Conservation (phyloP, 1,284 basidiomycete genomes). For the Mycena sp. region DNA sequence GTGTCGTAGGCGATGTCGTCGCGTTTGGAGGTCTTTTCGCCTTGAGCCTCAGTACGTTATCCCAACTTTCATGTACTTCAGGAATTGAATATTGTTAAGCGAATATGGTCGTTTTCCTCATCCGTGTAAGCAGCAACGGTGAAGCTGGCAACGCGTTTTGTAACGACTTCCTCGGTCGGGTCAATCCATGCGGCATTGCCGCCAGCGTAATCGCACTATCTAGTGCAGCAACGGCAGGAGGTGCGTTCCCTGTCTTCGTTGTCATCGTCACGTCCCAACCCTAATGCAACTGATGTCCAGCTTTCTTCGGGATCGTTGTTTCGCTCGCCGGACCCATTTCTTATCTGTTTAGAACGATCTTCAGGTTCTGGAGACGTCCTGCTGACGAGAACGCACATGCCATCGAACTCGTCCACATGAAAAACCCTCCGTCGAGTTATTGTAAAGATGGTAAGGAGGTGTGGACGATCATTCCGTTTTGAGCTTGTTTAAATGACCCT, state of each 20-base stretch:
- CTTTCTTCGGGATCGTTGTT: slow-evolving; percentile 10
- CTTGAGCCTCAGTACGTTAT: slow-evolving; percentile 5
- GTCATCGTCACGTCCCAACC: background rate
- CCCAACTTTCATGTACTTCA: background rate
- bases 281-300: too few species aligned
- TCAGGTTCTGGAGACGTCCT: background rate
- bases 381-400: background rate
- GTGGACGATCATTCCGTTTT: slow-evolving; percentile 22
- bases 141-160: slow-evolving; percentile 5
- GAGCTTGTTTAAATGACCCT: too few species aligned
- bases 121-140: background rate
- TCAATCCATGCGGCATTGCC: slow-evolving; percentile 10
- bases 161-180: slow-evolving; percentile 1
- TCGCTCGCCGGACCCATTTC: slow-evolving; percentile 1
- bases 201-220: slow-evolving; percentile 7
- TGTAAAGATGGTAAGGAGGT: background rate
- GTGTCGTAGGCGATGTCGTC: background rate
- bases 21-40: slow-evolving; percentile 3
- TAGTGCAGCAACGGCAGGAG: slow-evolving; percentile 8
- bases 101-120: background rate
- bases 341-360: background rate
- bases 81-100: background rate
- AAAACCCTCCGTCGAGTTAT: background rate
- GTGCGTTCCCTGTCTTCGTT: background rate
- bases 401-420: slow-evolving; percentile 10